Evolutionary conservation across 2,329 filamentous ascomycete genomes (phyloP).

Genomic region (Ceratocystis ficicola): DNA sequence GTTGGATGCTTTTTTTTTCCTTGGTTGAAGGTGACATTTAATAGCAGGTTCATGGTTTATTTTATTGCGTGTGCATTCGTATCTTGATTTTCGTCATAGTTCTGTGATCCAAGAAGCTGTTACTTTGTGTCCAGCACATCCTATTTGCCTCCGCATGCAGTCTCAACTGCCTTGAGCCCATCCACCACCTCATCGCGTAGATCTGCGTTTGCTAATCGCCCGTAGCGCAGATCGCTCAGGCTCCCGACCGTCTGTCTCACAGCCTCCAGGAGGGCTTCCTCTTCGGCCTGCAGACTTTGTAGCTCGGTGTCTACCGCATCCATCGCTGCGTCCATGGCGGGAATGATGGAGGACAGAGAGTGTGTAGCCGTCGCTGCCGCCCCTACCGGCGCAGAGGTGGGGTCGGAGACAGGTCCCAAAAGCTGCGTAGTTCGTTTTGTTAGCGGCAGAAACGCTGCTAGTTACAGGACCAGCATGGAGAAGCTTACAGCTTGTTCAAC

Average conservation of each 20-base stretch:
- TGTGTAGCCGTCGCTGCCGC: slow-evolving; percentile 39
- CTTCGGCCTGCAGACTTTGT: slow-evolving; percentile 51
- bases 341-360: slow-evolving; percentile 51
- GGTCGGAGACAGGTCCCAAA: slow-evolving; percentile 21
- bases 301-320: slow-evolving; percentile 57
- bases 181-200: slow-evolving; percentile 55
- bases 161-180: slow-evolving; percentile 45
- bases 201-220: slow-evolving; percentile 54
- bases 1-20: neutral
- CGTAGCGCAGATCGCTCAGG: slow-evolving; percentile 73
- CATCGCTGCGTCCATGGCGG: slow-evolving; percentile 56
- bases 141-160: slow-evolving; percentile 19
- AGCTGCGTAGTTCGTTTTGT: slow-evolving; percentile 2
- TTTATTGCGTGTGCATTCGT: neutral
- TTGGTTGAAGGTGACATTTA: neutral
- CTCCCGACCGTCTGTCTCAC: slow-evolving; percentile 56
- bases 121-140: neutral
- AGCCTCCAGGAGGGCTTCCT: slow-evolving; percentile 45
- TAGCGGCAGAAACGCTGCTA: neutral
- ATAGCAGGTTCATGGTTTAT: slow-evolving; percentile 9
- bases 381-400: slow-evolving; percentile 30
- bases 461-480: neutral
- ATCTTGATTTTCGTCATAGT: neutral
- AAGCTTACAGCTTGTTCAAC: slow-evolving; percentile 45
- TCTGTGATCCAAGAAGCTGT: neutral